Base-by-base conservation (phyloP, 768 basidiomycete genomes). In the Rickenella mellea region DNA sequence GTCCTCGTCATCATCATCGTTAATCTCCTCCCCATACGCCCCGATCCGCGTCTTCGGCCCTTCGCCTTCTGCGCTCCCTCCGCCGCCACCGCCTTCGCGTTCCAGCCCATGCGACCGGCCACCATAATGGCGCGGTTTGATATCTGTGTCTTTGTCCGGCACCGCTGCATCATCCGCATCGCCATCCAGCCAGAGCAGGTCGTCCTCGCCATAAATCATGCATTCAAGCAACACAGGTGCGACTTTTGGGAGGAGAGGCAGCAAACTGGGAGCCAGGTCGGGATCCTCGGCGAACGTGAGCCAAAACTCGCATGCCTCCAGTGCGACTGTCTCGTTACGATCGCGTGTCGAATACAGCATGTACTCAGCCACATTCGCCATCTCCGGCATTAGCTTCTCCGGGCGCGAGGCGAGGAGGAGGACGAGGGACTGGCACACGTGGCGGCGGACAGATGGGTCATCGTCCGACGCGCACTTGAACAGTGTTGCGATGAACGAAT, bases 241-340 rank as follows among this genome's bases (percentile, higher is more conserved):
- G 29, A 99, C 89, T 52, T 88, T 87, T n/a, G 71, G 79, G 7
- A 99, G 71, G 46, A 92, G 74, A 2, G 93, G 93, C 46, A 80
- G 82, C 21, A 99, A 69, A 57, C 83, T 87, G 2, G 79, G 76
- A 8, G 80, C 80, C 19, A 98, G 71, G 39, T 91, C 89, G 28
- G 80, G 80, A 51, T 97, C 91, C 59, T 99, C 96, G 12, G 96
- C 93, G 56, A 99, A 98, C 1, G 93, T 96, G 47, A 99, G 71
- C 96, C 96, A 99, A 62, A 99, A 99, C 70, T 99, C 96, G 72
- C 93, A 96, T 19, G 96, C 96, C 66, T 99, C 96, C 38, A 99
- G 71, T 2, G 94, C 92, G 41, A 91, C 94, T 48, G 83, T 84
- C 64, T 97, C 93, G 60, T 97, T 91, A 65, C 87, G 86, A 69